phyloP scores from a whole-genome alignment of 306 rosid genomes.

The Mimosa bimucronata region DNA sequence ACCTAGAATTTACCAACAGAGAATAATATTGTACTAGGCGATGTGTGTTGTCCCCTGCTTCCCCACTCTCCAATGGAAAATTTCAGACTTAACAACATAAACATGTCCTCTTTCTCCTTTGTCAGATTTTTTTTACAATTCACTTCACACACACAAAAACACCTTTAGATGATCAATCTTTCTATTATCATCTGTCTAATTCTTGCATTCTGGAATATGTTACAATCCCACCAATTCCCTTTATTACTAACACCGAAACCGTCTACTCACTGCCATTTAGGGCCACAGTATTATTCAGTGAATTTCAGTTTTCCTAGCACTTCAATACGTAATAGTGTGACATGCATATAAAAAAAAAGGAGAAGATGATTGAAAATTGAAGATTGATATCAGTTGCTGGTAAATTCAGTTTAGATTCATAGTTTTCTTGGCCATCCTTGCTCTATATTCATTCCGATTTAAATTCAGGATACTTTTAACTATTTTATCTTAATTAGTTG shows the following conservation, averaged over 20 bases:
- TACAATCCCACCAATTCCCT: conserved; percentile 2
- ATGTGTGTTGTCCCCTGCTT: background rate
- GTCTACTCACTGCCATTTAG: background rate
- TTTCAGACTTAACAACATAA: background rate
- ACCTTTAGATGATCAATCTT: conserved; percentile 4
- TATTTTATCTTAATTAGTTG: too few relatives aligned
- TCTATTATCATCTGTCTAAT: conserved; percentile 6
- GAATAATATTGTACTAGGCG: background rate
- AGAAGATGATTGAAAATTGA: background rate
- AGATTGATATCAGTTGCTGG: background rate
- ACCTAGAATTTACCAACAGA: background rate
- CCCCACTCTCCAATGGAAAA: conserved; percentile 3
- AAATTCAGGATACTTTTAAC: too few relatives aligned
- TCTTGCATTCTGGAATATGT: background rate
- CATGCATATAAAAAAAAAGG: background rate
- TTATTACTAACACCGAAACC: background rate
- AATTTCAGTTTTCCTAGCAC: background rate
- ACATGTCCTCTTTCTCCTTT: background rate
- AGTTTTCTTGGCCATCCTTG: too few relatives aligned
- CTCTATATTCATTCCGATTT: too few relatives aligned
- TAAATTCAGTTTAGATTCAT: background rate
- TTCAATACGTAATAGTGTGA: background rate
- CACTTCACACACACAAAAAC: background rate
- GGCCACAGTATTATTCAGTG: background rate
- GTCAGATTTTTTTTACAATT: conserved; percentile 9